Evolutionary conservation across 352 stramenopile species (phyloP).

Genomic region (Phytophthora litchii): DNA sequence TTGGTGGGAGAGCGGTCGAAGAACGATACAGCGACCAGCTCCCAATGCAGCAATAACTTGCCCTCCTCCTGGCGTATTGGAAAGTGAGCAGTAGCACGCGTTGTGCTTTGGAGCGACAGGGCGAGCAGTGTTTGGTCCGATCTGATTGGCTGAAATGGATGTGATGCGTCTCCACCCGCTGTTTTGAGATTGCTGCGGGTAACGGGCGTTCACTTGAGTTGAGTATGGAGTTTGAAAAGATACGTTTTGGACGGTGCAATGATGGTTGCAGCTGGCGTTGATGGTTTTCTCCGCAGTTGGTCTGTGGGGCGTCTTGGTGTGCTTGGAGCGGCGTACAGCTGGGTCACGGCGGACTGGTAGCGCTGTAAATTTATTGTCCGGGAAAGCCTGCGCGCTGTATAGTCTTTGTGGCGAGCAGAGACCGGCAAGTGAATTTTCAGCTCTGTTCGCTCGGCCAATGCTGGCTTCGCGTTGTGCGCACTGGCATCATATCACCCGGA

Average conservation of each 20-base stretch:
- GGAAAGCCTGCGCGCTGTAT: conserved; percentile 21
- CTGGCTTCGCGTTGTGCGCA: not conserved
- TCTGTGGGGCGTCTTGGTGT: conserved; percentile 10
- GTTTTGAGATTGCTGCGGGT: conserved; percentile 5
- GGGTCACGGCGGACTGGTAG: conserved; percentile 4
- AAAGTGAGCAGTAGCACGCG: conserved; percentile 28
- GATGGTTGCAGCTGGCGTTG: conserved; percentile 19
- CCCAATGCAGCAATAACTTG: conserved; percentile 14
- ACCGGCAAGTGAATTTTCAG: conserved; percentile 32
- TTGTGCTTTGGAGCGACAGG: conserved; percentile 29
- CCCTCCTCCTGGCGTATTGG: conserved; percentile 14
- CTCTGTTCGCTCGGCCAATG: conserved; percentile 7
- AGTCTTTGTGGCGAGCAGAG: conserved; percentile 29
- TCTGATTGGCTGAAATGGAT: not conserved
- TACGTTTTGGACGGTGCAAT: conserved; percentile 33
- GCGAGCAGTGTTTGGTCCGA: too few relatives aligned
- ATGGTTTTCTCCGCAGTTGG: conserved; percentile 2
- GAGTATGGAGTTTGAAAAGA: conserved; percentile 30
- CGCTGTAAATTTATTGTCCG: conserved; percentile 26
- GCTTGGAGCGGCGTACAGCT: not conserved
- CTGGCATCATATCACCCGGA: conserved; percentile 30
- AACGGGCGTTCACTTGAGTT: conserved; percentile 7
- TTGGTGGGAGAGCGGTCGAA: conserved; percentile 18
- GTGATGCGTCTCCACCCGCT: conserved; percentile 14
- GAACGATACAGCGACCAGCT: conserved; percentile 39